Base-by-base conservation (phyloP, 2,329 filamentous ascomycete genomes). In the Penicillium sp. region DNA sequence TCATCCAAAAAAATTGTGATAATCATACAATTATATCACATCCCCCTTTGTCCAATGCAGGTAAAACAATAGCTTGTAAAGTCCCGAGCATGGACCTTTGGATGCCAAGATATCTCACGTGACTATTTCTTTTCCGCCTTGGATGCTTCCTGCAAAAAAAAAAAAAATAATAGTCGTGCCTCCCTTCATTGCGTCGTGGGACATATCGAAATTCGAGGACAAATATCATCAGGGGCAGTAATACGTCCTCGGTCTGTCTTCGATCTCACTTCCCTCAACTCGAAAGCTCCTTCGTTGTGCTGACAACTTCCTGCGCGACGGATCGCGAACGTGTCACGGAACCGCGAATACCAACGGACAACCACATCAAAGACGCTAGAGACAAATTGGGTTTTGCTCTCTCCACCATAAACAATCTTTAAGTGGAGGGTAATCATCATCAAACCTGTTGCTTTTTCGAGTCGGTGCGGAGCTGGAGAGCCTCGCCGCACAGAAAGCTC, bases 321-420 rank as follows among this genome's bases (percentile, higher is more conserved):
- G 53, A 47, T 65, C 64, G 59, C 62, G 61, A 59, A 51, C 52
- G 61, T 65, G 61, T 64, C 59, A 61, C 57, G 53, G 54, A 60
- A 58, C 55, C 44, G 44, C 47, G 53, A 49, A 54, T 33, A 52
- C 25, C 50, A 48, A 40, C 45, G 16, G 50, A 45, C 45, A 40
- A 43, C 49, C 16, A 34, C 31, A 55, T 58, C 52, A 15, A 40
- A 58, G 44, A 54, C 31, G 21, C 21, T 49, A 50, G 49, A 59
- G 50, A 57, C 47, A 51, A 60, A 51, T 49, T 58, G 23, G 36
- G 21, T 49, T 57, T 59, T 45, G 44, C 36, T 48, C 48, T 58
- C 43, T 50, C n/a, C 7, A 15, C 23, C 7, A 38, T 19, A 21
- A 16, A 29, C 5, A 36, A 44, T n/a, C 27, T 13, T 19, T 13